phyloP scores from a whole-genome alignment of 441 rosid genomes.

The Adansonia madagascariensis region DNA sequence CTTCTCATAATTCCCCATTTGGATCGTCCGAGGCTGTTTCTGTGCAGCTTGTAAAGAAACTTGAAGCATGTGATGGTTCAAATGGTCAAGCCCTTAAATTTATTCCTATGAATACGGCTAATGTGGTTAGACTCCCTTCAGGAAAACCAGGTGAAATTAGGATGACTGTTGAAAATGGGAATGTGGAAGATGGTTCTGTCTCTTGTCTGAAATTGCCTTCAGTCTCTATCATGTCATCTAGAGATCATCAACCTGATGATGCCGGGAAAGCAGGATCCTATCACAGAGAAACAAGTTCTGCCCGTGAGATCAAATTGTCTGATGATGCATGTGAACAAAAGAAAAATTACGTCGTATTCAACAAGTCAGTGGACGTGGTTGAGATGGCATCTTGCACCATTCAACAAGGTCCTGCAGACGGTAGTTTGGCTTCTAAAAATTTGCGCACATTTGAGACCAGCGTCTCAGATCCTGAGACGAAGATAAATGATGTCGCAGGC shows the following conservation, averaged over 20 bases:
- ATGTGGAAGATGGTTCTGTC: constrained; percentile 32
- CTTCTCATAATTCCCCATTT: constrained; percentile 40
- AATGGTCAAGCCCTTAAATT: constrained; percentile 42
- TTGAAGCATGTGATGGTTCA: constrained; percentile 42
- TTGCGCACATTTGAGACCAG: constrained; percentile 26
- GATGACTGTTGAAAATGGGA: constrained; percentile 31
- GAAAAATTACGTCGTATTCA: constrained; percentile 26
- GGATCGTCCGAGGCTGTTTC: constrained; percentile 36
- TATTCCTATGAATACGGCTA: constrained; percentile 34
- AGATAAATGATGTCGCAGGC: constrained; percentile 42
- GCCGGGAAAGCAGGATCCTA: constrained; percentile 35
- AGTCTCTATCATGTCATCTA: constrained; percentile 31
- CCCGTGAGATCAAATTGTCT: constrained; percentile 31
- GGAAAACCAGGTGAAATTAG: constrained; percentile 40
- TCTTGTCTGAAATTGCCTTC: constrained; percentile 41
- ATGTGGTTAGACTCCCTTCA: constrained; percentile 36
- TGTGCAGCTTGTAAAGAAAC: constrained; percentile 36
- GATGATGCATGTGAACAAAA: constrained; percentile 32
- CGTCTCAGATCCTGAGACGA: constrained; percentile 40
- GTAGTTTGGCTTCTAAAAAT: constrained; percentile 32
- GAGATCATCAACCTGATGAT: constrained; percentile 40
- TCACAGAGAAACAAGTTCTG: constrained; percentile 31
- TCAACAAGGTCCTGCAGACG: constrained; percentile 35
- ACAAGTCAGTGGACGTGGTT: constrained; percentile 35
- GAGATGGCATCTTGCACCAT: constrained; percentile 32